Evolutionary conservation across 1,284 basidiomycete species (phyloP), one percentile per base, ranked within the genome.

Genomic region (Leccinum subrobustum): DNA sequence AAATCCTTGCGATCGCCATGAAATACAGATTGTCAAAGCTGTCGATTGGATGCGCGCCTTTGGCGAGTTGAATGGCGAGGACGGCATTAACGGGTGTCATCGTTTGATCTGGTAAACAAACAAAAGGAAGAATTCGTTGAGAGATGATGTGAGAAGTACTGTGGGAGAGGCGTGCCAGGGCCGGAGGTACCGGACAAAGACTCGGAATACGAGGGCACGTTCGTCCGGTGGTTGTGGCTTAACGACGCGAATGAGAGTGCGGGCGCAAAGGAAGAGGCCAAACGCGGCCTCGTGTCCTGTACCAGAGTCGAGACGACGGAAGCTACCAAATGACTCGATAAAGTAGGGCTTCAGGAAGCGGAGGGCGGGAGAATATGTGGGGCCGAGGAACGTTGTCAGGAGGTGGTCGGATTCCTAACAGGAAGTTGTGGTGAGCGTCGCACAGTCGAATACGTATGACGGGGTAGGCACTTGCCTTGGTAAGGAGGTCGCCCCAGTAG

Each of bases 221-320:
- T 90, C 88, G 65, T 85, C 80, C 3, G 79, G 75, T 4, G 79
- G 78, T 12, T 72, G 68, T 1, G 85, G 83, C 20, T 81, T 70
- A 54, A 89, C 78, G 67, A 89, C 85, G 3, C 89, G 82, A 33
- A 88, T 71, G 37, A 91, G 81, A 18, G 83, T 78, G 58, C 93
- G 80, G 65, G 82, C 83, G 23, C 89, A 83, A 20, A 98, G 80
- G 62, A 91, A 89, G n/a, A 95, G 77, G 6, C 85, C 84, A 71
- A 97, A 98, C 0, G 91, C 89, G 0, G 92, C 83, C 78, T 99
- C 96, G 72, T 99, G 96, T 0, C 96, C 96, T 1, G 95, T 95
- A 1, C 96, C 97, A 71, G 98, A 99, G 78, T 99, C 96, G 76
- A 99, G 88, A 51, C 96, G 86, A 3, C 85, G 83, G 66, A 95